Conservation (phyloP, 2,329 filamentous ascomycete genomes). For the Microsporum ferrugineum region DNA sequence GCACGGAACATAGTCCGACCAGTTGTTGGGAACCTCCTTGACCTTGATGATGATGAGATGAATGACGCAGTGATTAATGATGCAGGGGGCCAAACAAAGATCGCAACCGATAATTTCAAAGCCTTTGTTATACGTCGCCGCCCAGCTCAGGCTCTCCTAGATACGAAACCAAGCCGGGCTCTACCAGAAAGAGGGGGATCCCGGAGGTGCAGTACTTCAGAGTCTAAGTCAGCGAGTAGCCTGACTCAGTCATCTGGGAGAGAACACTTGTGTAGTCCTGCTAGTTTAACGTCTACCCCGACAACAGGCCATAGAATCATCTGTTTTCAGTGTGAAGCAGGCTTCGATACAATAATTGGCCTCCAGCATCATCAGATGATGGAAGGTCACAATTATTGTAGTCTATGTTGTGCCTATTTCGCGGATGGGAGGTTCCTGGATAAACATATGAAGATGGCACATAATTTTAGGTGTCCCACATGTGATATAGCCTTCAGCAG, state of each 20-base stretch:
- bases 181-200: not conserved
- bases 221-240: not conserved
- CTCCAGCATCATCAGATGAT: conserved; percentile 15
- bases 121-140: not conserved
- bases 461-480: conserved; percentile 10
- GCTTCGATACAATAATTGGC: conserved; percentile 8
- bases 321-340: conserved; percentile 11
- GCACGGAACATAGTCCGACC: not conserved
- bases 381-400: conserved; percentile 13
- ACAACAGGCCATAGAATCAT: not conserved
- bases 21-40: not conserved
- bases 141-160: not conserved
- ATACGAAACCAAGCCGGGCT: not conserved
- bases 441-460: conserved; percentile 9
- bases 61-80: not conserved
- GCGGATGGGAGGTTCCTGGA: conserved; percentile 5
- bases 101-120: not conserved
- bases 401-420: conserved; percentile 13
- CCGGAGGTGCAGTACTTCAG: not conserved
- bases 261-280: not conserved
- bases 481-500: conserved; percentile 6
- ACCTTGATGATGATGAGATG: not conserved
- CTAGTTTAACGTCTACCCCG: not conserved
- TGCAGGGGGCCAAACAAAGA: no score
- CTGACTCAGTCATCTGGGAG: not conserved